Conservation (phyloP, 768 basidiomycete species). For the Arthromyces matolae region DNA sequence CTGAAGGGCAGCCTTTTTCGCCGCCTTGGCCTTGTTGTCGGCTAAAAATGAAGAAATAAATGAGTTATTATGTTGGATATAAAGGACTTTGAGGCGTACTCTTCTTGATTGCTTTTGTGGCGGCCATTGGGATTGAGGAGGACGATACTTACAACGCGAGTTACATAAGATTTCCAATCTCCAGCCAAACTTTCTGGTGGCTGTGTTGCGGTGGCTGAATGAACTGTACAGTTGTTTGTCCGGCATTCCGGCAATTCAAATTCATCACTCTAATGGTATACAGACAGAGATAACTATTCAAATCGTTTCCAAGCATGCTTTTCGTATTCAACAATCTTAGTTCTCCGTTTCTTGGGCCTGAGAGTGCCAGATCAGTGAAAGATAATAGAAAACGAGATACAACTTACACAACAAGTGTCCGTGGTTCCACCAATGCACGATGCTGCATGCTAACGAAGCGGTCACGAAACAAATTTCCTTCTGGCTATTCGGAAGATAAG, state of each 20-base stretch:
- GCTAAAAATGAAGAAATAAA: too few relatives aligned
- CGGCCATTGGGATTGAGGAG: constrained; percentile 47
- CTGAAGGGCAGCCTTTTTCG: constrained; percentile 95
- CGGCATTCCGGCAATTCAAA: not conserved
- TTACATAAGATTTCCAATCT: constrained; percentile 15
- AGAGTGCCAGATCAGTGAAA: not conserved
- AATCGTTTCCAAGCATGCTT: constrained; percentile 81
- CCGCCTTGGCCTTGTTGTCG: constrained; percentile 82
- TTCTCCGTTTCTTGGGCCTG: constrained; percentile 52
- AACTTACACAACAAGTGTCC: constrained; percentile 71
- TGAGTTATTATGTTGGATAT: too few relatives aligned
- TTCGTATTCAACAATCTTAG: constrained; percentile 62
- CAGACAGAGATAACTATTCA: constrained; percentile 27
- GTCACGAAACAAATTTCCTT: constrained; percentile 91
- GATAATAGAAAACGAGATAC: not conserved
- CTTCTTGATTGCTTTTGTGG: constrained; percentile 66
- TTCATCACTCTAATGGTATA: not conserved
- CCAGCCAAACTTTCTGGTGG: constrained; percentile 6
- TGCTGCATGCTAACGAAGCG: constrained; percentile 86
- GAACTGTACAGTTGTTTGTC: constrained; percentile 16
- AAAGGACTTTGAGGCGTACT: constrained; percentile 44
- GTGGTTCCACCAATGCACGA: constrained; percentile 82
- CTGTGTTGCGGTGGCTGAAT: constrained; percentile 17
- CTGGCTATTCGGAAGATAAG: constrained; percentile 51
- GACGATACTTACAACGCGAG: constrained; percentile 12